Evolutionary conservation across 768 basidiomycete genomes (phyloP), one percentile per base, ranked within the genome.

Genomic region (Tylopilus subfusipes): DNA sequence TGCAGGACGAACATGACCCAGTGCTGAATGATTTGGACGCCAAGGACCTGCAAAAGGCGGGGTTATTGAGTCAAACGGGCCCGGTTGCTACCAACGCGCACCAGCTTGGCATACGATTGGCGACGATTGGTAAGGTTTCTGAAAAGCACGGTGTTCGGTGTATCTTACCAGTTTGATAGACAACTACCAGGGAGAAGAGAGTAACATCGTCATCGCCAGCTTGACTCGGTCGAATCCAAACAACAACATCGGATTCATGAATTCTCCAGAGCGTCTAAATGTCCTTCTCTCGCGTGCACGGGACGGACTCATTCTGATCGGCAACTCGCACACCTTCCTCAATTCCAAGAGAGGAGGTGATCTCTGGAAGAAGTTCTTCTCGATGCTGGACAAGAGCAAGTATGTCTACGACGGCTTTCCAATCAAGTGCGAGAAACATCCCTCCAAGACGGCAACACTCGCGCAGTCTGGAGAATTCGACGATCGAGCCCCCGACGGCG

Each of bases 151-250:
- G 16, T 1, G 6, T 27, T 10, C 6, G 11, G 33, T n/a, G 30
- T 10, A 18, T 50, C 4, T 43, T 27, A 58, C 48, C 19, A 13
- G 19, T 16, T 27, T 5, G 25, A 14, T 51, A 88, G 87, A 89
- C 56, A 89, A 89, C 60, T 89, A 87, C 57, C 86, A 89, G 60
- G 86, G 86, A 12, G 87, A 89, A 60, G 86, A 88, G 64, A 82
- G 83, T 38, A 77, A 88, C 29, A 82, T 89, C 36, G 83, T 89
- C 40, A 75, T 89, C 19, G 74, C 76, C 21, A 82, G 79, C 14
- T 64, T 89, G 22, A 85, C 83, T 0, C 68, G 87, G 36, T 86
- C 85, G 62, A 88, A 89, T 56, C 16, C 70, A 0, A 58, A 69
- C 0, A 66, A 76, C 48, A 79, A 77, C 57, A 89, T 89, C 24